These are phyloP conservation scores for Meyerozyma carpophila DNA, from an alignment of 1,139 yeast species.

Conservation along the genomic window DNA sequence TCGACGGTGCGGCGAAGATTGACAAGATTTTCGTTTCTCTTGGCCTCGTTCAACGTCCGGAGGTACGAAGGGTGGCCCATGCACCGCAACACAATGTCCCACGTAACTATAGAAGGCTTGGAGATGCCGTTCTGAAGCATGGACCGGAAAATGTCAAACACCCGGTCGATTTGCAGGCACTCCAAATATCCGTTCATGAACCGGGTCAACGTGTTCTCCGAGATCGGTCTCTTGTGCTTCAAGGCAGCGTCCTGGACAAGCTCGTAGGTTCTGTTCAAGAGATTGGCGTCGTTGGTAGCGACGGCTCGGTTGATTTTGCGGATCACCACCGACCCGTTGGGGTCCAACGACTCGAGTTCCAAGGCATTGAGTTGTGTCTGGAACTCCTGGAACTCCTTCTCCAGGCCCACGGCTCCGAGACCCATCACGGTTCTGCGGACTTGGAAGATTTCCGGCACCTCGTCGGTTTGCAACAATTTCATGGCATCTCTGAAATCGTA, in stretches of 20 bases:
- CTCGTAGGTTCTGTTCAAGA: conserved; percentile 18
- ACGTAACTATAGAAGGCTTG: conserved; percentile 24
- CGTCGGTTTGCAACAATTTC: conserved; percentile 24
- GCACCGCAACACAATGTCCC: conserved; percentile 35
- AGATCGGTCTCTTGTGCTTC: conserved; percentile 19
- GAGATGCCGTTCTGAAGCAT: conserved; percentile 23
- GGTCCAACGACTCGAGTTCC: conserved; percentile 22
- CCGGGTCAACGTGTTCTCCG: conserved; percentile 25
- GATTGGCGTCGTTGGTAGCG: conserved; percentile 13
- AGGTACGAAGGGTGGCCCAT: conserved; percentile 30
- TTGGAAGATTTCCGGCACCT: conserved; percentile 19
- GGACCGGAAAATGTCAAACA: conserved; percentile 30
- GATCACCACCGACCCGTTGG: conserved; percentile 25
- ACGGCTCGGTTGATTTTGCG: conserved; percentile 19
- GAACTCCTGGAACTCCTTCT: conserved; percentile 13
- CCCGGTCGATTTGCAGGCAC: conserved; percentile 15
- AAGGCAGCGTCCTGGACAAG: conserved; percentile 22
- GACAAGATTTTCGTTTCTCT: conserved; percentile 11
- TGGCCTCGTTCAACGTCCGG: conserved; percentile 9
- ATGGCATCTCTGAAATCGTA: conserved; percentile 22
- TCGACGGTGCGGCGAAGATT: conserved; percentile 26
- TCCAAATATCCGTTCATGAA: conserved; percentile 34
- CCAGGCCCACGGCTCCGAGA: conserved; percentile 8
- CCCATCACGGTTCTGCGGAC: conserved; percentile 15
- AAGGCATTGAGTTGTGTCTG: conserved; percentile 8